Base-by-base conservation (phyloP, 805 yeast genomes). In the Wickerhamomyces tratensis region DNA sequence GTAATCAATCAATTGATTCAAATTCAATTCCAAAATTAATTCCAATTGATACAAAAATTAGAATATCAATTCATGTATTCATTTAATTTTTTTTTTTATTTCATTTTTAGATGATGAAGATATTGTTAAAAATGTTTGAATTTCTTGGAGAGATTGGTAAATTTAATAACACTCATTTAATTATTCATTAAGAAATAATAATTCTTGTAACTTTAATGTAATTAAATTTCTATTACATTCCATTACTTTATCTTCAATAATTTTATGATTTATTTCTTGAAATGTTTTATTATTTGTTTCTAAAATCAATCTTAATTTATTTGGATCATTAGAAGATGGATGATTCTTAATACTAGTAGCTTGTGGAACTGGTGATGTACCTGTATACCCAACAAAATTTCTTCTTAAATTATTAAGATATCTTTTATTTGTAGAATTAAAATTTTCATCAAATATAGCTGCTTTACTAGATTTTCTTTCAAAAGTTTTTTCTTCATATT, bases 31-130 rank as follows among this genome's bases (percentile, higher is more conserved):
- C 64, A 14, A 44, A 60, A 36, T 57, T 76, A 52, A 64, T 76
- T 25, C 79, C 79, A 25, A 49, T 62, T 31, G 87, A 87, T 1
- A 67, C 77, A 1, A 69, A 71, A 44, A 68, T 82, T 9, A 61
- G 63, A 30, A 66, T 84, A 33, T 48, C 76, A 25, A 84, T 56
- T 64, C 77, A 10, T 84, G 93, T 77, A 78, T 7, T 65, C 77
- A 13, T 79, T 67, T 53, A 52, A 49, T 44, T 53, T 76, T 73
- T 81, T 68, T 58, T 53, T 76, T 73, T 81, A 68, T 58, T 81
- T 62, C 55, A 63, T 80, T 2, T 2, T 62, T 73, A 10, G 78
- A 79, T 42, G 72, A 67, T 2, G 60, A 60, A 7, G 75, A 69
- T 15, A 59, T 47, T 10, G 79, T 79, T 4, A 68, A 59, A 1